Evolutionary conservation across 2,329 filamentous ascomycete genomes (phyloP), one percentile per base, ranked within the genome.

Genomic region (Botrytis deweyae): DNA sequence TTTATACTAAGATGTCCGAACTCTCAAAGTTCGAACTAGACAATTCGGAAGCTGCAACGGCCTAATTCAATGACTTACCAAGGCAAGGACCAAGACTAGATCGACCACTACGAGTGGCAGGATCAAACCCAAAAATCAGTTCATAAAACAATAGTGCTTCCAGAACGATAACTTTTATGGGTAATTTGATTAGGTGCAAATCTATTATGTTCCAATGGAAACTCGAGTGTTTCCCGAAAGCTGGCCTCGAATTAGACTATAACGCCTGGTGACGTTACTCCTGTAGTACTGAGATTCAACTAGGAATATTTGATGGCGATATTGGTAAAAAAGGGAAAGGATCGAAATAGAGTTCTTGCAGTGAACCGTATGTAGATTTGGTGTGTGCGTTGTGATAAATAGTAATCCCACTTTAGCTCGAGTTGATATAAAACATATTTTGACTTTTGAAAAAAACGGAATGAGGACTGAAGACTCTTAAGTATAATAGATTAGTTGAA

Each of bases 401-500:
- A 38, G 10, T 25, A 44, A 67, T 36, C 25, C 38, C 22, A n/a
- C 42, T 63, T n/a, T 36, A 38, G 40, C 68, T 65, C 46, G 29
- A 44, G 36, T 65, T 46, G 44, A 65, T 52, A 25, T 42, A 44
- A 69, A 44, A 42, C 33, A 52, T 18, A 52, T 22, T 40, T 65
- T 52, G 69, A 52, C n/a, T 42, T 67, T 4, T 0, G 22, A 52
- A 42, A 55, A 52, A 55, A 20, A 22, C 20, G 42, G 29, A 72
- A 61, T 33, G 69, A 71, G 49, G 46, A 38, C 40, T 40, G 63
- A 52, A 22, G 63, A 33, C 63, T 52, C 40, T 72, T 71, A 64
- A 71, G 59, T 72, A 72, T 61, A 72, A 40, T 33, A 49, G 55
- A 59, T 40, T 59, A 62, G 29, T 46, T 61, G 63, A 62, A 72